Conservation (phyloP, 2,329 filamentous ascomycete species). For the Aspergillus bombycis region DNA sequence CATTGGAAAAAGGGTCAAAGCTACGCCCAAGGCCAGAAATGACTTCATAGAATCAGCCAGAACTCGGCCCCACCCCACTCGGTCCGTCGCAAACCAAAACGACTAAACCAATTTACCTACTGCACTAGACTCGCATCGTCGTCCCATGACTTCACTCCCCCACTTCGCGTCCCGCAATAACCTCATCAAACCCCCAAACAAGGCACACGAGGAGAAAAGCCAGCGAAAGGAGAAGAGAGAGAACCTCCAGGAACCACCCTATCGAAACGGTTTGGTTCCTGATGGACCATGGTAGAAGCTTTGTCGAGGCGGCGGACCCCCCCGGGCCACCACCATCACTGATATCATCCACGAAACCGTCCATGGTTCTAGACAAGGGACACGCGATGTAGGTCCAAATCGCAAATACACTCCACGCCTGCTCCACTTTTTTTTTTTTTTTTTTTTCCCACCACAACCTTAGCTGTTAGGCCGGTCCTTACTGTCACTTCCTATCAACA, state of each 20-base stretch:
- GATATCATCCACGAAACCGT: not conserved
- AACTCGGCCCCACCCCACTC: not conserved
- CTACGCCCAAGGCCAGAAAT: not conserved
- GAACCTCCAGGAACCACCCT: not conserved
- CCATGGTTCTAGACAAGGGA: not conserved
- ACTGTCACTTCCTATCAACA: not conserved
- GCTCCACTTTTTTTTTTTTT: not conserved
- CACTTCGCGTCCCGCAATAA: slow-evolving; percentile 1
- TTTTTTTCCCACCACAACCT: not conserved
- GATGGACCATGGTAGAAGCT: slow-evolving; percentile 1
- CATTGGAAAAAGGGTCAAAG: not conserved
- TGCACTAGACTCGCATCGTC: not conserved
- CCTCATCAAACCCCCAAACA: not conserved
- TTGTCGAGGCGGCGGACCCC: not conserved
- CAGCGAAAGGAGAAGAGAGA: not conserved
- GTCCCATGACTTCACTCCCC: slow-evolving; percentile 2
- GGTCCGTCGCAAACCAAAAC: not conserved
- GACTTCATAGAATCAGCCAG: slow-evolving; percentile 6
- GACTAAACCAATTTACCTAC: not conserved
- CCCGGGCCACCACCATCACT: not conserved
- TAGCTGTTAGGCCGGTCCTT: too few species aligned
- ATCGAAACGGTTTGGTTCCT: not conserved
- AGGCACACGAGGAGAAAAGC: not conserved
- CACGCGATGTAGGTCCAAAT: not conserved
- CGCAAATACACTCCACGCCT: not conserved